phyloP scores from a whole-genome alignment of 208 protist genomes.

The Wallacemonas rigidus region DNA sequence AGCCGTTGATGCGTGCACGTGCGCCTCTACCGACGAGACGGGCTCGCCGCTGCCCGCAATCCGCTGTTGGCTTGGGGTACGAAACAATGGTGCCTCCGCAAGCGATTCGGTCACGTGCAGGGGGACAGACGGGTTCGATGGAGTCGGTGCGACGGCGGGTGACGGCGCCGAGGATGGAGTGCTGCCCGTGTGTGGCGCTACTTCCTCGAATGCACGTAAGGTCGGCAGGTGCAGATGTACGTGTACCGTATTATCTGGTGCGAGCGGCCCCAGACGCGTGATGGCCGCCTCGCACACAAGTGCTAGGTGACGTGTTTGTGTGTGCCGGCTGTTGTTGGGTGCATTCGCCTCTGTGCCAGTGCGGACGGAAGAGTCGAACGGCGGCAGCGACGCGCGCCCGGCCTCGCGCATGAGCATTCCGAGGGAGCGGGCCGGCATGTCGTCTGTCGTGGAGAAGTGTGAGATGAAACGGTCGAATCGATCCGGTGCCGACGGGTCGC shows the following conservation, averaged over 20 bases:
- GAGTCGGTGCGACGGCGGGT: background rate
- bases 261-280: background rate
- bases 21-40: background rate
- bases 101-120: background rate
- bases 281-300: conserved; percentile 11
- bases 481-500: background rate
- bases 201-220: background rate
- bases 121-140: background rate
- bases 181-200: background rate
- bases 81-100: background rate
- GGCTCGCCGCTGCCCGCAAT: background rate
- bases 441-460: background rate
- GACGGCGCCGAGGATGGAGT: background rate
- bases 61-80: conserved; percentile 11
- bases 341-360: background rate
- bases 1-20: background rate
- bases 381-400: background rate
- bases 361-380: background rate
- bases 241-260: background rate
- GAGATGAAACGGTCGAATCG: background rate
- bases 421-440: background rate
- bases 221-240: background rate
- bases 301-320: conserved; percentile 9
- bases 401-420: background rate
- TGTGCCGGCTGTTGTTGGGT: background rate